Evolutionary conservation across 1,284 basidiomycete genomes (phyloP).

Genomic region (Cryptococcus sp.): DNA sequence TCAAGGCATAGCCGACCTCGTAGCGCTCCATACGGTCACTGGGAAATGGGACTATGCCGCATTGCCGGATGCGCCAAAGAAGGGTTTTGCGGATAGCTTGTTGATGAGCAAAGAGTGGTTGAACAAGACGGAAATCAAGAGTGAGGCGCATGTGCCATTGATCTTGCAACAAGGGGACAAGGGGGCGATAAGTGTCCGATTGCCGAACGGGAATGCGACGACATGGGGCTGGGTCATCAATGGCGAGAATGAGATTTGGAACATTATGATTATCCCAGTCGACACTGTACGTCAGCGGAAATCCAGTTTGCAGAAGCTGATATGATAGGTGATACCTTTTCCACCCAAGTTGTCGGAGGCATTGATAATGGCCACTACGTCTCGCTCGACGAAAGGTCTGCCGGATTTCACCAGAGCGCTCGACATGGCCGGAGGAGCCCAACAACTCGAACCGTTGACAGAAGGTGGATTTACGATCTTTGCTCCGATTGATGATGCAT

Average conservation of each 20-base stretch:
- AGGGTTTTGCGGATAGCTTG: slow-evolving; percentile 6
- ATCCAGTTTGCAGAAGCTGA: background rate
- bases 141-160: slow-evolving; percentile 17
- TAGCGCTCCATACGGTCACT: slow-evolving; percentile 26
- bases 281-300: slow-evolving; percentile 26
- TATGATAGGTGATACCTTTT: slow-evolving; percentile 19
- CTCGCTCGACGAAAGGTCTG: slow-evolving; percentile 17
- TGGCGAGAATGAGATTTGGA: slow-evolving; percentile 10
- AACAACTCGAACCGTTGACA: slow-evolving; percentile 19
- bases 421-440: slow-evolving; percentile 10
- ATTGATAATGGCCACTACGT: slow-evolving; percentile 12
- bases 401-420: slow-evolving; percentile 20
- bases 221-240: slow-evolving; percentile 22
- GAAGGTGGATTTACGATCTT: slow-evolving; percentile 38
- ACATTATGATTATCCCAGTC: slow-evolving; percentile 26
- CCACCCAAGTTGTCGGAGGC: slow-evolving; percentile 24
- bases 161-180: slow-evolving; percentile 19
- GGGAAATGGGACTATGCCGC: slow-evolving; percentile 15
- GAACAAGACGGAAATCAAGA: background rate
- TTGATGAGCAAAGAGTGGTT: background rate
- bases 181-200: slow-evolving; percentile 15
- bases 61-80: slow-evolving; percentile 9
- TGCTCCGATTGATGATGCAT: slow-evolving; percentile 35
- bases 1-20: slow-evolving; percentile 18
- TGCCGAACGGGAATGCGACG: slow-evolving; percentile 23